phyloP scores from a whole-genome alignment of 2,329 filamentous ascomycete species.

The Aphanocladium album region DNA sequence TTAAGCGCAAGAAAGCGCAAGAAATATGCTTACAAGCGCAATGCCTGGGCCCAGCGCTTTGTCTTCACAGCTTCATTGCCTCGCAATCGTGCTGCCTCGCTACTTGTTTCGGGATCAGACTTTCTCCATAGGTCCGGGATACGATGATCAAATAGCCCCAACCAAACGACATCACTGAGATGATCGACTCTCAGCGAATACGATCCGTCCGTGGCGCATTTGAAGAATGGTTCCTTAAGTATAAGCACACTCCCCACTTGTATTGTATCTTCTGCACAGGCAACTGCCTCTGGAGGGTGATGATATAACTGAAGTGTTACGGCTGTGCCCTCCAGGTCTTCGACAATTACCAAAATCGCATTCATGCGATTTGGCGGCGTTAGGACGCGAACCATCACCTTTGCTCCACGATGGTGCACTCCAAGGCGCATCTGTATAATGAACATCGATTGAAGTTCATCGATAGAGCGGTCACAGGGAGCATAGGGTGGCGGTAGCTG shows the following conservation, averaged over 20 bases:
- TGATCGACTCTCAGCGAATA: constrained; percentile 49
- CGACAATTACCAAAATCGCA: constrained; percentile 26
- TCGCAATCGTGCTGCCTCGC: constrained; percentile 19
- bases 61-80: constrained; percentile 31
- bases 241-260: constrained; percentile 31
- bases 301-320: constrained; percentile 36
- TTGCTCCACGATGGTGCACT: constrained; percentile 15
- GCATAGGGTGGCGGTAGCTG: background rate
- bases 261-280: constrained; percentile 31
- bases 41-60: constrained; percentile 24
- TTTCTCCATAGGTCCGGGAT: constrained; percentile 35
- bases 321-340: constrained; percentile 34
- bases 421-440: background rate
- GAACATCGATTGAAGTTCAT: background rate
- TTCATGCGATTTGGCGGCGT: constrained; percentile 18
- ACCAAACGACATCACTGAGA: constrained; percentile 40
- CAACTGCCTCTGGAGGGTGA: constrained; percentile 32
- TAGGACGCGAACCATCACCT: constrained; percentile 17
- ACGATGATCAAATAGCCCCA: constrained; percentile 30
- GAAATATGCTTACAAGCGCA: constrained; percentile 26
- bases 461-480: background rate
- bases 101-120: constrained; percentile 11
- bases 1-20: background rate
- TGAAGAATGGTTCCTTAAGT: constrained; percentile 52
- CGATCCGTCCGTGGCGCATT: constrained; percentile 29